Conservation (phyloP, 768 basidiomycete species). For the Mycena floridula region DNA sequence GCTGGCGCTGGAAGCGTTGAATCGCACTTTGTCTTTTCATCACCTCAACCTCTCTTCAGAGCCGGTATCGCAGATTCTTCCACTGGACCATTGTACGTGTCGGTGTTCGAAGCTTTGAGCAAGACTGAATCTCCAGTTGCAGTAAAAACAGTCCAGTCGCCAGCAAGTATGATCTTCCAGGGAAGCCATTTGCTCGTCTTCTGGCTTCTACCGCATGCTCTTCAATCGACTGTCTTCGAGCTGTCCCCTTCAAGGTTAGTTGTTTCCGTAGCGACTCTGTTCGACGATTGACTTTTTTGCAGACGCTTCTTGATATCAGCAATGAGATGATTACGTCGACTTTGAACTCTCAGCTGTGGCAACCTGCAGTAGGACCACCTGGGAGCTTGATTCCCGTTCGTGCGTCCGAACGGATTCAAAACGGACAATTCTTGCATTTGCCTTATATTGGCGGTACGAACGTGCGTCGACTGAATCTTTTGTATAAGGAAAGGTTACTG, state of each 20-base stretch:
- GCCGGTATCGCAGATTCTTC: conserved; percentile 48
- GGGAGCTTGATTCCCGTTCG: conserved; percentile 44
- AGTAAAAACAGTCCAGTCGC: conserved; percentile 49
- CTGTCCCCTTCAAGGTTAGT: conserved; percentile 37
- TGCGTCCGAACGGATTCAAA: conserved; percentile 37
- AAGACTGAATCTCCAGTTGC: neutral
- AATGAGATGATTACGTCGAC: conserved; percentile 38
- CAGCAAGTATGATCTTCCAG: conserved; percentile 43
- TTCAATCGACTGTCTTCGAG: conserved; percentile 40
- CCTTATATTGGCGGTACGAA: conserved; percentile 55
- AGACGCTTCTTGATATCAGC: conserved; percentile 45
- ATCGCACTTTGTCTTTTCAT: conserved; percentile 39
- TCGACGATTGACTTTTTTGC: no score
- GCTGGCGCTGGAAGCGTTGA: conserved; percentile 47
- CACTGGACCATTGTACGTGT: conserved; percentile 45
- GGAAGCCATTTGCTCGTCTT: conserved; percentile 42
- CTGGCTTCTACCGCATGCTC: conserved; percentile 40
- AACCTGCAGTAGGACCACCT: conserved; percentile 44
- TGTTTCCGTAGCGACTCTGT: neutral
- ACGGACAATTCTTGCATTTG: conserved; percentile 45
- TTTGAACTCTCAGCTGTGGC: conserved; percentile 52
- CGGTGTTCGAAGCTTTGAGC: neutral
- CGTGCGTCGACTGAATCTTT: conserved; percentile 22
- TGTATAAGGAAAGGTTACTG: neutral
- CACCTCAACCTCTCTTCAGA: conserved; percentile 34